phyloP scores from a whole-genome alignment of 495 filamentous ascomycete genomes.

The Penicillium macrosclerotiorum region DNA sequence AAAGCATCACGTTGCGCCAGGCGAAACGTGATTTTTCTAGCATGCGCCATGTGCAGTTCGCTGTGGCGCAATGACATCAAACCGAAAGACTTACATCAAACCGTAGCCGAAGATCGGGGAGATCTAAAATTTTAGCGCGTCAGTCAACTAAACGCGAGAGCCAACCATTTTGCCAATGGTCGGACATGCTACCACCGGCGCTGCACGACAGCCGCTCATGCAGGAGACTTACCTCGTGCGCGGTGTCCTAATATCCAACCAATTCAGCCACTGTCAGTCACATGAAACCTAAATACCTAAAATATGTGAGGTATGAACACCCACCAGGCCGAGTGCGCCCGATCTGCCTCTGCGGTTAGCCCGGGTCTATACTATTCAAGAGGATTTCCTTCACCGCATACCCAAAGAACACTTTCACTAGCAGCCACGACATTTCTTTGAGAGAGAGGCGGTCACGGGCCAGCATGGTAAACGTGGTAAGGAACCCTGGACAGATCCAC shows the following conservation, averaged over 20 bases:
- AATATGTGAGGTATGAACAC: constrained; percentile 34
- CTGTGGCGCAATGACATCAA: constrained; percentile 29
- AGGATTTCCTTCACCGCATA: constrained; percentile 40
- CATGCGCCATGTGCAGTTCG: constrained; percentile 27
- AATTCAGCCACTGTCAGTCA: constrained; percentile 45
- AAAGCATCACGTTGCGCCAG: constrained; percentile 8
- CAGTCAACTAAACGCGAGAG: constrained; percentile 39
- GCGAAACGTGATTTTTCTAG: constrained; percentile 36
- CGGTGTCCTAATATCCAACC: constrained; percentile 52
- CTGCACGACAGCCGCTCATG: constrained; percentile 34
- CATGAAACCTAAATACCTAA: constrained; percentile 4
- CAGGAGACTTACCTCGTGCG: constrained; percentile 42
- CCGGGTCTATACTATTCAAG: constrained; percentile 26
- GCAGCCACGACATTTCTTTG: constrained; percentile 77
- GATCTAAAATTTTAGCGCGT: constrained; percentile 44
- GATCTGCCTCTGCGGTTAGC: constrained; percentile 52
- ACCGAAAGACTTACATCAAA: constrained; percentile 37
- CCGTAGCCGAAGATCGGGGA: constrained; percentile 47
- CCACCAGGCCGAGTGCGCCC: constrained; percentile 76
- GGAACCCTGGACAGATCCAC: constrained; percentile 61
- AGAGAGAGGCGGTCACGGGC: constrained; percentile 73
- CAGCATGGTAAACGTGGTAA: constrained; percentile 88
- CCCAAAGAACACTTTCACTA: constrained; percentile 80
- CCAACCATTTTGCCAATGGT: constrained; percentile 42
- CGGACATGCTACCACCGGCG: constrained; percentile 28